These are phyloP conservation scores for Volvox carteri DNA, from an alignment of 163 green algal species.

Conservation along the genomic window DNA sequence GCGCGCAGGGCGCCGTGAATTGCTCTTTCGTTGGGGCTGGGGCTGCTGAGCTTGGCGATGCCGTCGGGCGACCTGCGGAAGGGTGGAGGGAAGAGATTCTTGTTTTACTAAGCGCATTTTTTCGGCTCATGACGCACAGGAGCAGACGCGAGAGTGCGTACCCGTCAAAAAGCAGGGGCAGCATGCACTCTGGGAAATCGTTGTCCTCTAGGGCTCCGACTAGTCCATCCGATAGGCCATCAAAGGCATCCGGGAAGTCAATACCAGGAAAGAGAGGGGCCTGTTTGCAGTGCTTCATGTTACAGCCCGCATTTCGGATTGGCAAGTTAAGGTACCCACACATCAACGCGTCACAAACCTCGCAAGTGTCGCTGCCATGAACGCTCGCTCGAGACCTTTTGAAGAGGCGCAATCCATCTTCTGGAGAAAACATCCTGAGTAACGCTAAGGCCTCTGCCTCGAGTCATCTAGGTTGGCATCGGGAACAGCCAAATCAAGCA, in stretches of 20 bases:
- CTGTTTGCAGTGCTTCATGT: not conserved
- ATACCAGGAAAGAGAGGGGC: not conserved
- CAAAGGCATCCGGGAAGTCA: not conserved
- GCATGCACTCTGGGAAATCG: not conserved
- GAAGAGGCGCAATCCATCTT: constrained; percentile 1
- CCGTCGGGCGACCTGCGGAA: not conserved
- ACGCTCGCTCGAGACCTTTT: not conserved
- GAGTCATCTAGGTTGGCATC: not conserved
- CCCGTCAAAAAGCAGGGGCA: not conserved
- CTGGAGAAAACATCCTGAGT: not conserved
- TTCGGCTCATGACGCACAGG: not conserved
- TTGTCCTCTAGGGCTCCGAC: not conserved
- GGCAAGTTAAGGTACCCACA: not conserved
- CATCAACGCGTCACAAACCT: not conserved
- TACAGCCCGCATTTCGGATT: no score
- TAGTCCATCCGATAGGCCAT: not conserved
- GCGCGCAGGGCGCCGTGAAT: not conserved
- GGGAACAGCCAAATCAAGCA: not conserved
- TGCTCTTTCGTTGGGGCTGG: not conserved
- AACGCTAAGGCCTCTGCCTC: not conserved
- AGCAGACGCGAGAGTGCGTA: no score
- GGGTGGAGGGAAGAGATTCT: not conserved
- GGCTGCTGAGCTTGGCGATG: not conserved
- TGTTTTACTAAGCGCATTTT: not conserved
- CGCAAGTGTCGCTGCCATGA: not conserved